These are phyloP conservation scores for Ramaria sp. DNA, from an alignment of 768 basidiomycete genomes.

Conservation along the genomic window DNA sequence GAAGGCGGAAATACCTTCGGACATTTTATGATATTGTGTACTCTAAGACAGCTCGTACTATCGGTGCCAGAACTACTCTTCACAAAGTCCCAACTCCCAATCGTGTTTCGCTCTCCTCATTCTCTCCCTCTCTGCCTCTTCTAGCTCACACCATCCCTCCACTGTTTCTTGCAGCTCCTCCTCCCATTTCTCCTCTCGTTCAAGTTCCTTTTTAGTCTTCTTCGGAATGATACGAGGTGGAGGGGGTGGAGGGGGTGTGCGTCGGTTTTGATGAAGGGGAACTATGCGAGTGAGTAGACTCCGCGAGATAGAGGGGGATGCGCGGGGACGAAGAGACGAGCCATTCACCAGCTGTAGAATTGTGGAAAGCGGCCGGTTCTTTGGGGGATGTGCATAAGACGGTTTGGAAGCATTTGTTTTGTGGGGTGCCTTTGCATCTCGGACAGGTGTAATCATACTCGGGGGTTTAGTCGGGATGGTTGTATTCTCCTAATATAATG, in stretches of 20 bases:
- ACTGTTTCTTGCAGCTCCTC: conserved; percentile 60
- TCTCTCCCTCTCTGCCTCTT: conserved; percentile 35
- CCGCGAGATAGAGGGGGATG: conserved; percentile 54
- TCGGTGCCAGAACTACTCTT: conserved; percentile 24
- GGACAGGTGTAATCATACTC: conserved; percentile 33
- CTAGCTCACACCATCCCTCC: conserved; percentile 52
- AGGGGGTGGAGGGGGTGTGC: conserved; percentile 61
- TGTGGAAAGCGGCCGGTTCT: conserved; percentile 4
- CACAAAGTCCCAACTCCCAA: conserved; percentile 50
- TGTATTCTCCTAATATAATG: conserved; percentile 7
- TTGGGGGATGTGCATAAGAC: conserved; percentile 34
- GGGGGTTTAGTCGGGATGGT: conserved; percentile 31
- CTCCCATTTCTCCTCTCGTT: conserved; percentile 71
- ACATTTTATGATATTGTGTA: no score
- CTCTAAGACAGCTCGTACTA: no score
- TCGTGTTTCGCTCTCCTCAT: conserved; percentile 53
- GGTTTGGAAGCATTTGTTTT: not conserved
- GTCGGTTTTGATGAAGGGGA: conserved; percentile 63
- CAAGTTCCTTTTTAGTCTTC: conserved; percentile 72
- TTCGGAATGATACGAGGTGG: conserved; percentile 57
- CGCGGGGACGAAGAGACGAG: conserved; percentile 29
- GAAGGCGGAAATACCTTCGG: no score
- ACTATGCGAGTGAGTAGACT: conserved; percentile 57
- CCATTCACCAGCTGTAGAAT: conserved; percentile 10
- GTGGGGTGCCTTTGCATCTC: not conserved